Evolutionary conservation across 2,329 filamentous ascomycete genomes (phyloP).

Genomic region (Ilyonectria robusta): DNA sequence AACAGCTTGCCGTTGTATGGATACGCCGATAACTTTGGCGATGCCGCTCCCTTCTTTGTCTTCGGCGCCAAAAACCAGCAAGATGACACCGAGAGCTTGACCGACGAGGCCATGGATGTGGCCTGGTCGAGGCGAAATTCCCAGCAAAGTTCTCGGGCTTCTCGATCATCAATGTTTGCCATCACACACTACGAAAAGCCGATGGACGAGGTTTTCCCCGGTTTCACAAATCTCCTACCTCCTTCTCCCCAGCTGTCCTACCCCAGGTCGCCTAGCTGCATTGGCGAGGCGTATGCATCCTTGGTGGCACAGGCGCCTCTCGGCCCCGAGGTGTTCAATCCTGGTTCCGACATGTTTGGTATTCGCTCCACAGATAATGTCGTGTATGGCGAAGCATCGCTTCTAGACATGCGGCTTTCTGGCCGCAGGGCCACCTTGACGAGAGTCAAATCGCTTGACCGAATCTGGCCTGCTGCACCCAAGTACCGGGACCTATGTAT

Average conservation of each 20-base stretch:
- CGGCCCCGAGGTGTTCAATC: constrained; percentile 47
- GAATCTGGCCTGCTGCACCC: constrained; percentile 49
- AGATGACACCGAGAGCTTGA: constrained; percentile 40
- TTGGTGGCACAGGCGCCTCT: constrained; percentile 34
- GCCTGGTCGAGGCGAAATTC: constrained; percentile 25
- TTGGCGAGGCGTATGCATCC: constrained; percentile 52
- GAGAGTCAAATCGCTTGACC: constrained; percentile 57
- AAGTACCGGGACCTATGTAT: constrained; percentile 52
- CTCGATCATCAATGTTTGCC: constrained; percentile 46
- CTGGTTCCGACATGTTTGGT: constrained; percentile 53
- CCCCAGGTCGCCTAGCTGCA: constrained; percentile 50
- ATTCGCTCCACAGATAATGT: constrained; percentile 54
- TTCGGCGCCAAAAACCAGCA: constrained; percentile 57
- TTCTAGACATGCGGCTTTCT: constrained; percentile 54
- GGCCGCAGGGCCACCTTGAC: constrained; percentile 44
- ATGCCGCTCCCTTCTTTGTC: constrained; percentile 63
- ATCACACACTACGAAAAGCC: constrained; percentile 49
- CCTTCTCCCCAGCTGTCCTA: constrained; percentile 35
- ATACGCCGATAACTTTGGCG: constrained; percentile 59
- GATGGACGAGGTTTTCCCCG: constrained; percentile 40
- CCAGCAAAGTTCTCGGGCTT: constrained; percentile 13
- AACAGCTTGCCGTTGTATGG: constrained; percentile 65
- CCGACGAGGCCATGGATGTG: constrained; percentile 34
- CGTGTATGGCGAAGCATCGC: constrained; percentile 57
- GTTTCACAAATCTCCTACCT: constrained; percentile 40